phyloP scores from a whole-genome alignment of 192 early-diverging fungal genomes.

The Coemansia sp. region DNA sequence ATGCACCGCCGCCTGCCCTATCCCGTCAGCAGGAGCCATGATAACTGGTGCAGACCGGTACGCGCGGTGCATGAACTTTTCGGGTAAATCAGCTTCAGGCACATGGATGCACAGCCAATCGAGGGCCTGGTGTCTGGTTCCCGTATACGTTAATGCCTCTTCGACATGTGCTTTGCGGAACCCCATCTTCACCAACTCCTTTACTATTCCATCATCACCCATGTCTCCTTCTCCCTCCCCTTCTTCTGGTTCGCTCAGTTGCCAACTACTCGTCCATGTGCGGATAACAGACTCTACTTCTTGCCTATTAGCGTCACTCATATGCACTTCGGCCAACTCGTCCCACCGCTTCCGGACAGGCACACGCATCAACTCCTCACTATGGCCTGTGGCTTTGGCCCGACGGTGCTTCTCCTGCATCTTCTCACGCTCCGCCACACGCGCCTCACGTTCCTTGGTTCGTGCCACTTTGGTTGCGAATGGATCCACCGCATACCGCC shows the following conservation, averaged over 20 bases:
- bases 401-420: conserved; percentile 38
- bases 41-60: conserved; percentile 19
- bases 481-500: conserved; percentile 76
- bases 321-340: conserved; percentile 61
- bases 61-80: conserved; percentile 23
- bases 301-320: conserved; percentile 62
- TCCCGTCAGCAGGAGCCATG: background rate
- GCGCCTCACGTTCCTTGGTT: conserved; percentile 34
- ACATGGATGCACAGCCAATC: conserved; percentile 91
- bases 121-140: conserved; percentile 55
- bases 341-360: conserved; percentile 33
- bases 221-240: background rate
- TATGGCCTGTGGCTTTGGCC: conserved; percentile 40
- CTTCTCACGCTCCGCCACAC: conserved; percentile 4
- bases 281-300: conserved; percentile 69
- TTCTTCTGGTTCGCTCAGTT: background rate
- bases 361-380: conserved; percentile 29
- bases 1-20: background rate
- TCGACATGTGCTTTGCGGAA: conserved; percentile 71
- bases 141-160: conserved; percentile 68
- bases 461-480: conserved; percentile 63
- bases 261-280: conserved; percentile 41
- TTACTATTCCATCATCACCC: no score
- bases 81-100: conserved; percentile 77
- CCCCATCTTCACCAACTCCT: conserved; percentile 53